Conservation (phyloP, 345 rosid species). For the Gossypium rotundifolium region DNA sequence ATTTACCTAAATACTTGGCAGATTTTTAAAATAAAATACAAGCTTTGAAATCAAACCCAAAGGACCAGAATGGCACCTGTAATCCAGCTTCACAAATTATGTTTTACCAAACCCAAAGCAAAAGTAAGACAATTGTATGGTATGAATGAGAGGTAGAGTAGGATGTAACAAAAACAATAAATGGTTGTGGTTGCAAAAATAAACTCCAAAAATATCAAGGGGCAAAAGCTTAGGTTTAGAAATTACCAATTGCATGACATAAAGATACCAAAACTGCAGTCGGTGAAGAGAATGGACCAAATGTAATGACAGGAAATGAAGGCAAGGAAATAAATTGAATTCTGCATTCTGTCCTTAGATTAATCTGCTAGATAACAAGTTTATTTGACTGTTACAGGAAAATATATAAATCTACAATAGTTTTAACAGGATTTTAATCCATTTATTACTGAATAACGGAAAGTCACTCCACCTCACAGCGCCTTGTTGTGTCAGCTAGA, state of each 20-base stretch:
- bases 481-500: slow-evolving; percentile 82
- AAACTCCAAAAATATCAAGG: not conserved
- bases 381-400: slow-evolving; percentile 2
- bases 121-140: not conserved
- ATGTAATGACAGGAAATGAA: slow-evolving; percentile 73
- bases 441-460: not conserved
- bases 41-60: not conserved
- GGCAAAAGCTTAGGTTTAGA: slow-evolving; percentile 6
- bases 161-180: not conserved
- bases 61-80: not conserved
- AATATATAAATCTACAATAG: not conserved
- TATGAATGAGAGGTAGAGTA: not conserved
- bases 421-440: not conserved
- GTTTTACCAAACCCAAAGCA: slow-evolving; percentile 1
- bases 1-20: not conserved
- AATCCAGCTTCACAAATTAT: not conserved
- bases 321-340: slow-evolving; percentile 47
- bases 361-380: slow-evolving; percentile 52
- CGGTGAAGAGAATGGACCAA: slow-evolving; percentile 81
- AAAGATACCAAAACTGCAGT: slow-evolving; percentile 63
- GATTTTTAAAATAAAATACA: not conserved
- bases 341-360: slow-evolving; percentile 56
- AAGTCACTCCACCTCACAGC: slow-evolving; percentile 63
- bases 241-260: slow-evolving; percentile 72
- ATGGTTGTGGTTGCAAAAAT: not conserved